Evolutionary conservation across 768 basidiomycete species (phyloP).

Genomic region (Trametes elegans): DNA sequence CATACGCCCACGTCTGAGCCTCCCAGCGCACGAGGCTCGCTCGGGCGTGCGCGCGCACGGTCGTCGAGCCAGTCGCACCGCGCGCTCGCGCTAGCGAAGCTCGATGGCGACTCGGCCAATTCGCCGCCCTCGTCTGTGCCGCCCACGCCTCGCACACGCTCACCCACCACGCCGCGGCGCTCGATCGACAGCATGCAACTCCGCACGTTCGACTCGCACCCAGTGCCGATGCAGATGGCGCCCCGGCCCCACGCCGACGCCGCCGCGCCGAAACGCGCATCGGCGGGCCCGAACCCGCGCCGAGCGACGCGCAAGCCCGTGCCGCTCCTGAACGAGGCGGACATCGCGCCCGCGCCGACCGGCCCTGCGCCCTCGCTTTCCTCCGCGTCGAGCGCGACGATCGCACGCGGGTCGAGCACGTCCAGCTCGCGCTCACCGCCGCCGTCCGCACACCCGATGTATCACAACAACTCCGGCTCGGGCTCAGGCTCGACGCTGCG

Average conservation of each 20-base stretch:
- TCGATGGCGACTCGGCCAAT: slow-evolving; percentile 8
- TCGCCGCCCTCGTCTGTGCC: background rate
- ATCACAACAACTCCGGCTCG: slow-evolving; percentile 10
- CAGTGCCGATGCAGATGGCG: background rate
- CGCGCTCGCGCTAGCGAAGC: slow-evolving; percentile 17
- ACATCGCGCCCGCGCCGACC: background rate
- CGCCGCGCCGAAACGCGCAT: slow-evolving; percentile 11
- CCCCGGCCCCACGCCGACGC: background rate
- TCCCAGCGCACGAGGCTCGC: background rate
- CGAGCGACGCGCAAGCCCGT: slow-evolving; percentile 24
- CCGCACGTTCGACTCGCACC: slow-evolving; percentile 1
- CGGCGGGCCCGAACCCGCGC: slow-evolving; percentile 13
- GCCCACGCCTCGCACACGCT: slow-evolving; percentile 3
- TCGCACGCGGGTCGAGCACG: background rate
- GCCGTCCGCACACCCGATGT: slow-evolving; percentile 4
- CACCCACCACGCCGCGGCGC: slow-evolving; percentile 6
- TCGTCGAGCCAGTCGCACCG: slow-evolving; percentile 13
- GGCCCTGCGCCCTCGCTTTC: background rate
- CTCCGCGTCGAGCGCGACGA: background rate
- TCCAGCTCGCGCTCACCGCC: background rate
- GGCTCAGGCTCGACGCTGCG: slow-evolving; percentile 17
- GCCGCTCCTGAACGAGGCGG: slow-evolving; percentile 18
- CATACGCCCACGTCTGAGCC: slow-evolving; percentile 5
- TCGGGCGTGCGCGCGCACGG: slow-evolving; percentile 4
- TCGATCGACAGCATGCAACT: slow-evolving; percentile 12